Percentiles rank a stretch among this genome's conserved stretches.
These are phyloP conservation scores for Xylaria sp. DNA, from an alignment of 2,329 filamentous ascomycete species.

Conservation along the genomic window DNA sequence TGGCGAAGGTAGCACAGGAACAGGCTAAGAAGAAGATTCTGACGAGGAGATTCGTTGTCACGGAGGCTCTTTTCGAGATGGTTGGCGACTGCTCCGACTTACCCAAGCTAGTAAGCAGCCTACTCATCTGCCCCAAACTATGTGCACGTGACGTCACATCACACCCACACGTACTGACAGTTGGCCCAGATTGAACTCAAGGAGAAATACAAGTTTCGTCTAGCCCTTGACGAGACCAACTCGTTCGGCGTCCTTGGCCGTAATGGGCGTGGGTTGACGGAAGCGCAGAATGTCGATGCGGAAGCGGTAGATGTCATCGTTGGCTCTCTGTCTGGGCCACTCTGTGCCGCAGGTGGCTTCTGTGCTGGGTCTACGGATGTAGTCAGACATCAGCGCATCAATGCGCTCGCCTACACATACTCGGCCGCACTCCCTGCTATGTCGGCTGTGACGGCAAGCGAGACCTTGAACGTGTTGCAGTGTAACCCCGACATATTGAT, in stretches of 20 bases:
- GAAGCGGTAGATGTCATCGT: conserved; percentile 97
- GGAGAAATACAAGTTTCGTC: conserved; percentile 95
- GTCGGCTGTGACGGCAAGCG: conserved; percentile 93
- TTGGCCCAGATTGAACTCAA: conserved; percentile 81
- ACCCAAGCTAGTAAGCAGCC: conserved; percentile 75
- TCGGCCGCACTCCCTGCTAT: conserved; percentile 94
- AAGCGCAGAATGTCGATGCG: conserved; percentile 95
- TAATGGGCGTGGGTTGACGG: conserved; percentile 90
- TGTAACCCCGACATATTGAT: conserved; percentile 83
- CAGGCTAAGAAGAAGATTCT: conserved; percentile 85
- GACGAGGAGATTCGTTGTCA: conserved; percentile 94
- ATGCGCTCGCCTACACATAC: conserved; percentile 91
- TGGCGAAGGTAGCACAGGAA: conserved; percentile 87
- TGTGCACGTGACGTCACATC: not conserved
- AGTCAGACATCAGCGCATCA: conserved; percentile 95
- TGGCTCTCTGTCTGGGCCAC: conserved; percentile 86
- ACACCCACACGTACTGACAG: conserved; percentile 20
- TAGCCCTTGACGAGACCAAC: conserved; percentile 97
- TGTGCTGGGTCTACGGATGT: conserved; percentile 92
- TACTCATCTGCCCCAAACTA: conserved; percentile 23
- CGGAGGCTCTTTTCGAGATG: conserved; percentile 93
- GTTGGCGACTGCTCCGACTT: conserved; percentile 86
- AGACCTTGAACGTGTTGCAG: conserved; percentile 87
- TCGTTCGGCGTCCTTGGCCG: conserved; percentile 94
- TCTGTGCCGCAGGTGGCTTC: conserved; percentile 95